A percentile compares a stretch with the other conserved stretches of the same genome.
Evolutionary conservation across 169 alveolate species (phyloP).

Genomic region (Theileria annulata): DNA sequence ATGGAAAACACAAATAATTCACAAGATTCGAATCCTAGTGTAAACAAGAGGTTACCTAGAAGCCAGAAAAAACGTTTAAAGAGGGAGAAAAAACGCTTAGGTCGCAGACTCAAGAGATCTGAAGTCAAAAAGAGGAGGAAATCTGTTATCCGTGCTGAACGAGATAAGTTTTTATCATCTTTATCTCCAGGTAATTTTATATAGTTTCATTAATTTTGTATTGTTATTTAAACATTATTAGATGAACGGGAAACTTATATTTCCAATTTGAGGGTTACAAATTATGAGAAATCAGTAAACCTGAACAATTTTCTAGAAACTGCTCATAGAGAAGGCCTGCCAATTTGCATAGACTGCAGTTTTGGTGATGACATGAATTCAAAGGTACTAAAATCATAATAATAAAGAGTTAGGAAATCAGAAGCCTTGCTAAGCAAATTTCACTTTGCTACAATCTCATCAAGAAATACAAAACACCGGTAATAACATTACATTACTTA

Average conservation of each 20-base stretch:
- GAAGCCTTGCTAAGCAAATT: conserved; percentile 63
- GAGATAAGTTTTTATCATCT: conserved; percentile 15
- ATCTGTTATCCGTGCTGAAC: conserved; percentile 2
- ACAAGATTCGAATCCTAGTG: neutral
- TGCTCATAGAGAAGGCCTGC: conserved; percentile 47
- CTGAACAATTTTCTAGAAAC: conserved; percentile 21
- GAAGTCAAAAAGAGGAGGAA: conserved; percentile 14
- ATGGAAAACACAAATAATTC: neutral
- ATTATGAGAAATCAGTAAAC: conserved; percentile 12
- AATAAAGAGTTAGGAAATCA: conserved; percentile 25
- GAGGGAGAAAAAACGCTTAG: conserved; percentile 19
- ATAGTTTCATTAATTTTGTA: neutral
- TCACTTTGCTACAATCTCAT: conserved; percentile 39
- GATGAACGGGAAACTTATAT: conserved; percentile 45
- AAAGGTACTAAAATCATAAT: conserved; percentile 8
- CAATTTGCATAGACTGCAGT: conserved; percentile 61
- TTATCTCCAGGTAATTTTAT: conserved; percentile 49
- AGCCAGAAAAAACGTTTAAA: conserved; percentile 49
- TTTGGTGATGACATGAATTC: conserved; percentile 46
- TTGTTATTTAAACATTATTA: neutral
- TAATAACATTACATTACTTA: neutral
- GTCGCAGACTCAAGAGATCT: conserved; percentile 36
- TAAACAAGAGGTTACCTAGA: conserved; percentile 27
- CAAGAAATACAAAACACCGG: conserved; percentile 42
- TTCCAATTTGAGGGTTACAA: neutral